Evolutionary conservation across 352 stramenopile genomes (phyloP).

Genomic region (Hyaloperonospora arabidopsidis): DNA sequence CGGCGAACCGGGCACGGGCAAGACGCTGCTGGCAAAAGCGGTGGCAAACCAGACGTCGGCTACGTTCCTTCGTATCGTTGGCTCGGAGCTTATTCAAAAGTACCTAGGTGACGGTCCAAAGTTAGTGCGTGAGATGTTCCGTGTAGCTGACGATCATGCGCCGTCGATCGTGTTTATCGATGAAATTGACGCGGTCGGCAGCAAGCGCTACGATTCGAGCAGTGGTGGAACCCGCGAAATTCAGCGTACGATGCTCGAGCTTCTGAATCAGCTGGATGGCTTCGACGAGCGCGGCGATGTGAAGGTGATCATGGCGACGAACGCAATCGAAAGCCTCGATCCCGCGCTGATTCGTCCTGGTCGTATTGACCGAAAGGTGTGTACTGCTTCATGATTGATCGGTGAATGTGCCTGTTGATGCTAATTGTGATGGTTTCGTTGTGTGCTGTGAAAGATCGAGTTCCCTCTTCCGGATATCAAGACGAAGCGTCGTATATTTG

Average conservation of each 20-base stretch:
- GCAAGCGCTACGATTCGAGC: conserved; percentile 98
- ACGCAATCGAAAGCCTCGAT: conserved; percentile 98
- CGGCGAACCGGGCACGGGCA: conserved; percentile 98
- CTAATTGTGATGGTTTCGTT: conserved; percentile 9
- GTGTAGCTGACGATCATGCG: conserved; percentile 96
- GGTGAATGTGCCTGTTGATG: not conserved
- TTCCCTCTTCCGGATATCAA: conserved; percentile 99
- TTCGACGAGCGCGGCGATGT: conserved; percentile 99
- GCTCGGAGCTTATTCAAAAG: conserved; percentile 99
- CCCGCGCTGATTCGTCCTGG: conserved; percentile 98
- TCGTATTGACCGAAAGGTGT: conserved; percentile 98
- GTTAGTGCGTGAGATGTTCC: conserved; percentile 99
- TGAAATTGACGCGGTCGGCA: conserved; percentile 99
- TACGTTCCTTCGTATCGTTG: conserved; percentile 98
- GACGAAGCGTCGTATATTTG: conserved; percentile 99
- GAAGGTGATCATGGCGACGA: conserved; percentile 99
- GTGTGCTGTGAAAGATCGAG: conserved; percentile 88
- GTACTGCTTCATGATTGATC: not conserved
- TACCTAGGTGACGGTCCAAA: conserved; percentile 99
- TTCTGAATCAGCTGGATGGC: conserved; percentile 99
- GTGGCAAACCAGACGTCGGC: conserved; percentile 99
- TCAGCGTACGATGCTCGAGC: conserved; percentile 99
- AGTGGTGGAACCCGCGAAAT: conserved; percentile 98
- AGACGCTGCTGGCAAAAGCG: conserved; percentile 99
- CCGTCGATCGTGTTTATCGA: conserved; percentile 99